These are phyloP conservation scores for Diaporthe amygdali DNA, from an alignment of 2,329 filamentous ascomycete species.

Conservation along the genomic window DNA sequence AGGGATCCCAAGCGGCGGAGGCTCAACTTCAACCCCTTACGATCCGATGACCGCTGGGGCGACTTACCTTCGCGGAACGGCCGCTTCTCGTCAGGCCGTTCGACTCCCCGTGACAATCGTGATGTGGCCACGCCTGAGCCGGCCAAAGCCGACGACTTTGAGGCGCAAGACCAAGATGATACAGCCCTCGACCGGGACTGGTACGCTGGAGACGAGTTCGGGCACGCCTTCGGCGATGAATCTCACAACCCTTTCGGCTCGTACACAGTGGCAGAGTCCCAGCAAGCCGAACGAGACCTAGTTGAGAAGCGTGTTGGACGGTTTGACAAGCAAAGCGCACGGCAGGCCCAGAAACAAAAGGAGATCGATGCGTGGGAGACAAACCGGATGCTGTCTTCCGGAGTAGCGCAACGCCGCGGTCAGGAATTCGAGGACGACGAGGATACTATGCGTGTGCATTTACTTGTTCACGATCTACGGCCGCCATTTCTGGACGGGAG, in stretches of 20 bases:
- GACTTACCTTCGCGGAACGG: constrained; percentile 53
- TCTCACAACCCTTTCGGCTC: constrained; percentile 90
- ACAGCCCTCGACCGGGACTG: constrained; percentile 86
- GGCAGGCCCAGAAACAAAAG: constrained; percentile 83
- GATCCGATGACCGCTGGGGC: constrained; percentile 61
- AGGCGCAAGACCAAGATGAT: constrained; percentile 73
- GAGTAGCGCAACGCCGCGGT: constrained; percentile 86
- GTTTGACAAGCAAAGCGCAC: constrained; percentile 69
- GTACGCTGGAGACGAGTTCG: constrained; percentile 86
- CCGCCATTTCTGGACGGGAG: constrained; percentile 95
- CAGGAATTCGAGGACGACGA: constrained; percentile 89
- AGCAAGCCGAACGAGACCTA: constrained; percentile 74
- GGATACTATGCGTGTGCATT: constrained; percentile 85
- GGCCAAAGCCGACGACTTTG: constrained; percentile 54
- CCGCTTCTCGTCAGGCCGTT: constrained; percentile 32
- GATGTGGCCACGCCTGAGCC: constrained; percentile 43
- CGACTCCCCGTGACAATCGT: constrained; percentile 35
- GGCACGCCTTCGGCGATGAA: constrained; percentile 87
- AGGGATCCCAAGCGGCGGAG: constrained; percentile 59
- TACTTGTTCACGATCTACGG: constrained; percentile 90
- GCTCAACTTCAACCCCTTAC: constrained; percentile 62
- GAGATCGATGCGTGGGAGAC: constrained; percentile 99
- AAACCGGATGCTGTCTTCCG: constrained; percentile 96
- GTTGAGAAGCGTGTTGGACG: constrained; percentile 80
- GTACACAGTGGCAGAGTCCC: constrained; percentile 71